A percentile compares a stretch with the other conserved stretches of the same genome.
These are phyloP conservation scores for Lasiodiplodia citricola DNA, from an alignment of 2,329 filamentous ascomycete genomes.

Conservation along the genomic window DNA sequence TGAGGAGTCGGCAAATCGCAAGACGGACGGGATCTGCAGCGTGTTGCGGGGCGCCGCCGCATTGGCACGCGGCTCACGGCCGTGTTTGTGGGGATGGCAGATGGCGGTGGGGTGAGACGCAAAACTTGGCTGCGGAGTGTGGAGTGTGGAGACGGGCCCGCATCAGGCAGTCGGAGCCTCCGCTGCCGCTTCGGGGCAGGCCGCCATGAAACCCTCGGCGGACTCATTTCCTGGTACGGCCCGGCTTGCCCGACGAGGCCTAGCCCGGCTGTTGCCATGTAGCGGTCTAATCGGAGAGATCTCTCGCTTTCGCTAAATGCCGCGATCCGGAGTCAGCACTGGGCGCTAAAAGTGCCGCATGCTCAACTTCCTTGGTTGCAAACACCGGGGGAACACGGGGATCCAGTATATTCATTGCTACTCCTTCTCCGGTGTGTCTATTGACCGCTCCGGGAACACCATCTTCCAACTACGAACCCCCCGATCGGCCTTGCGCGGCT, in stretches of 20 bases:
- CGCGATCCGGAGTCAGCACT: background rate
- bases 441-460: background rate
- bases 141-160: conserved; percentile 15
- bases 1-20: background rate
- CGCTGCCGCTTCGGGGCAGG: background rate
- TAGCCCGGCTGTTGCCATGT: background rate
- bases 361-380: background rate
- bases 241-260: background rate
- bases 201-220: background rate
- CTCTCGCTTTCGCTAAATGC: background rate
- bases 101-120: conserved; percentile 21
- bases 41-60: conserved; percentile 9
- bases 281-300: background rate
- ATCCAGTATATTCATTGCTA: no score
- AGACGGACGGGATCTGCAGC: conserved; percentile 19
- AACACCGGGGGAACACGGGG: no score
- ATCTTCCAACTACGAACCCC: background rate
- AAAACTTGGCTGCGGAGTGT: conserved; percentile 17
- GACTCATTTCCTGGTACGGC: background rate
- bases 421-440: background rate
- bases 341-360: background rate
- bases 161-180: conserved; percentile 4
- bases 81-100: conserved; percentile 15
- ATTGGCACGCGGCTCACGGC: conserved; percentile 4
- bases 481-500: background rate